Percentiles rank a stretch among this genome's conserved stretches.
phyloP scores from a whole-genome alignment of 2,329 filamentous ascomycete genomes.

The Diplodia corticola region DNA sequence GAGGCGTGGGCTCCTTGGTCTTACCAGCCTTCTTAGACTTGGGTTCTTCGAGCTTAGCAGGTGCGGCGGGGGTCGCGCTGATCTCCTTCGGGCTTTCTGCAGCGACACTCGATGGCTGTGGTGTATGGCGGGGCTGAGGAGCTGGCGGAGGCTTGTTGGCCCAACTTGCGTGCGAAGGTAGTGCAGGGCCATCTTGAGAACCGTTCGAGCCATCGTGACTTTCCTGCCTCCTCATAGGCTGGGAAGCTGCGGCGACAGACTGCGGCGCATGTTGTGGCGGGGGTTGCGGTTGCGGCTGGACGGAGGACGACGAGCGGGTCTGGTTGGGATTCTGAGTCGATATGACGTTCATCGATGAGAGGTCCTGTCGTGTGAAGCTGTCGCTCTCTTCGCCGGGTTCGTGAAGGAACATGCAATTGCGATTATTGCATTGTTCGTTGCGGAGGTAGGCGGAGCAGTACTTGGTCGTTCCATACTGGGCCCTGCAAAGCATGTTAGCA shows the following conservation, averaged over 20 bases:
- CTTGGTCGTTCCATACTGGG: conserved; percentile 87
- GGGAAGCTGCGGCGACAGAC: conserved; percentile 53
- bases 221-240: conserved; percentile 69
- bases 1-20: conserved; percentile 30
- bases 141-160: conserved; percentile 68
- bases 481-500: conserved; percentile 43
- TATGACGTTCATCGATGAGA: conserved; percentile 91
- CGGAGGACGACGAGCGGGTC: conserved; percentile 52
- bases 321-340: conserved; percentile 73
- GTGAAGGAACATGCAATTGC: conserved; percentile 96
- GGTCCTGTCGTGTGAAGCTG: conserved; percentile 89
- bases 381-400: conserved; percentile 98
- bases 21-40: conserved; percentile 33
- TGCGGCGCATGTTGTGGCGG: conserved; percentile 52
- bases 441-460: conserved; percentile 97
- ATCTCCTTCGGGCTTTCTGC: conserved; percentile 74
- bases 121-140: conserved; percentile 68
- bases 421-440: conserved; percentile 90
- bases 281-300: conserved; percentile 45
- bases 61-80: conserved; percentile 44
- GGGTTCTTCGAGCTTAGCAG: conserved; percentile 31
- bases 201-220: conserved; percentile 70
- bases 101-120: conserved; percentile 77
- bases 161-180: conserved; percentile 94
- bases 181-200: conserved; percentile 78